Conservation (phyloP, 192 early-diverging fungal species). For the Gryganskiella cystojenkinii region DNA sequence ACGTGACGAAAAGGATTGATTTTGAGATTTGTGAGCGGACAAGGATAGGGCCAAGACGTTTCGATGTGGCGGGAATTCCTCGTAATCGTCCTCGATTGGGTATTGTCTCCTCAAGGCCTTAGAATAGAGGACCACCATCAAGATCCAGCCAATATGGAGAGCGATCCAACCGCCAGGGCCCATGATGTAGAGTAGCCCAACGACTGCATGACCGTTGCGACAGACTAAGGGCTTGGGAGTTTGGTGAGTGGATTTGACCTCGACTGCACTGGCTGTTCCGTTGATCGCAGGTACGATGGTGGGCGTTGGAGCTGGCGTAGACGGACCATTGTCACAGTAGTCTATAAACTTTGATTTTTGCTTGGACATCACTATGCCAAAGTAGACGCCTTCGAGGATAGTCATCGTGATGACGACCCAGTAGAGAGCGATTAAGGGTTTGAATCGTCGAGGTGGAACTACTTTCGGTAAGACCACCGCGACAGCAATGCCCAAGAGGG, state of each 20-base stretch:
- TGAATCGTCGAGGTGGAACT: slow-evolving; percentile 7
- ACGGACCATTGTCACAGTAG: slow-evolving; percentile 13
- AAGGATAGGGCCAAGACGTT: background rate
- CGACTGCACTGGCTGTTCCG: background rate
- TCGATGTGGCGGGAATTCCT: background rate
- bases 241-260: background rate
- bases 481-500: slow-evolving; percentile 15
- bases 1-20: no score
- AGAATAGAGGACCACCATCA: slow-evolving; percentile 34
- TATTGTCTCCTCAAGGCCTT: slow-evolving; percentile 25
- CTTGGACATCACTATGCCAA: slow-evolving; percentile 41
- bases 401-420: slow-evolving; percentile 34
- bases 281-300: background rate
- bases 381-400: slow-evolving; percentile 36
- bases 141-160: slow-evolving; percentile 33
- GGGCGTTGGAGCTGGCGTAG: background rate
- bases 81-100: slow-evolving; percentile 20
- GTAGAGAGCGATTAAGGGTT: slow-evolving; percentile 23
- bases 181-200: slow-evolving; percentile 25
- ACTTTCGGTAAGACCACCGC: background rate
- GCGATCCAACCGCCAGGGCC: slow-evolving; percentile 48
- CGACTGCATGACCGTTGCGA: background rate
- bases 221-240: background rate
- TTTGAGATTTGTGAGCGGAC: no score
- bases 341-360: slow-evolving; percentile 31